phyloP scores from a whole-genome alignment of 305 asterid genomes.

The Plantago lanceolata region DNA sequence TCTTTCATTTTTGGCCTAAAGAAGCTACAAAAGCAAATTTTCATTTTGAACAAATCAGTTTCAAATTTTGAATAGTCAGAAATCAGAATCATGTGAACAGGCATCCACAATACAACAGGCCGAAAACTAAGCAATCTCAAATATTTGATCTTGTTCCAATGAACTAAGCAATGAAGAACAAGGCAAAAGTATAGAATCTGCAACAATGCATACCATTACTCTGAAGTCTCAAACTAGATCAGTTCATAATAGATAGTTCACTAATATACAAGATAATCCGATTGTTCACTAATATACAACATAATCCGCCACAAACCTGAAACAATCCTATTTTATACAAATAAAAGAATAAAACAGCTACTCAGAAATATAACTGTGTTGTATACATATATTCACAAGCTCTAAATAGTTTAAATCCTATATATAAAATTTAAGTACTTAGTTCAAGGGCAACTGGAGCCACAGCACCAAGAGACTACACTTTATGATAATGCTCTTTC shows the following conservation, averaged over 20 bases:
- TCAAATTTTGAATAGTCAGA: no score
- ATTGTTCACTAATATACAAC: slow-evolving; percentile 6
- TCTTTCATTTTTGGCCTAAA: no score
- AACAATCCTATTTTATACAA: slow-evolving; percentile 8
- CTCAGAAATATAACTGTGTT: neutral
- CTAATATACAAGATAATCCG: neutral
- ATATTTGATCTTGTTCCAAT: no score
- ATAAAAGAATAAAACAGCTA: slow-evolving; percentile 15
- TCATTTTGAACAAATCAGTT: no score
- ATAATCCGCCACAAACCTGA: neutral
- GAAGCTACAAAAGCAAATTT: no score
- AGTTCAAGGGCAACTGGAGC: neutral
- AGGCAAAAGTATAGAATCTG: no score
- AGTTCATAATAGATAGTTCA: neutral
- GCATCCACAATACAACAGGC: no score
- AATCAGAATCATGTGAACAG: no score
- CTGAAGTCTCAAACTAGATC: neutral
- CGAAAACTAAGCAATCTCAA: no score
- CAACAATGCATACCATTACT: no score
- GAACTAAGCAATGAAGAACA: no score
- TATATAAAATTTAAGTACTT: neutral
- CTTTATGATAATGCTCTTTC: neutral
- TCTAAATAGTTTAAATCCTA: slow-evolving; percentile 10
- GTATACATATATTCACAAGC: slow-evolving; percentile 13
- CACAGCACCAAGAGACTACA: no score